phyloP scores from a whole-genome alignment of 129 eudicot species.

The Artemisia annua region DNA sequence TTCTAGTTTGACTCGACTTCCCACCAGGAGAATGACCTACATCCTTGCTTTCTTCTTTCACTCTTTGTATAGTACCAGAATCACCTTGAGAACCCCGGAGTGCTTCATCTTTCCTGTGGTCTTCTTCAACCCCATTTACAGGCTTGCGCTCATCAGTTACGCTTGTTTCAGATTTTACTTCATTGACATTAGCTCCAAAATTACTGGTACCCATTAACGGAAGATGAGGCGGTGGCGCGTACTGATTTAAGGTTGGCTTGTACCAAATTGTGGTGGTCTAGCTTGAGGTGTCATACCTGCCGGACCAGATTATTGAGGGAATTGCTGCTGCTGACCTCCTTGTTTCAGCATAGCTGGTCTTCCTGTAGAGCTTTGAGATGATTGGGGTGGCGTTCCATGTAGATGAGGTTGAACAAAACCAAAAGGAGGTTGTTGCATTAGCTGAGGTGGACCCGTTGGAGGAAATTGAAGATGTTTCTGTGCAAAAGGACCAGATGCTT shows the following conservation, averaged over 20 bases:
- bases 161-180: constrained; percentile 43
- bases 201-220: constrained; percentile 33
- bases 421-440: too few species aligned
- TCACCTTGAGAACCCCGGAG: constrained; percentile 19
- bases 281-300: constrained; percentile 39
- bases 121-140: constrained; percentile 26
- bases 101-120: constrained; percentile 26
- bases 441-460: too few species aligned
- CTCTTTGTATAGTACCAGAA: too few species aligned
- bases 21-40: too few species aligned
- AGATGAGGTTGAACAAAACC: too few species aligned
- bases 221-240: constrained; percentile 33
- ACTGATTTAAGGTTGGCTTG: constrained; percentile 44
- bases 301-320: constrained; percentile 40
- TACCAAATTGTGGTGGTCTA: constrained; percentile 43
- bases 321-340: constrained; percentile 23
- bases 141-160: constrained; percentile 30
- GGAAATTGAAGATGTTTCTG: too few species aligned
- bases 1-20: too few species aligned
- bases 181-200: constrained; percentile 29
- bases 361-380: too few species aligned
- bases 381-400: too few species aligned
- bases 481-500: too few species aligned
- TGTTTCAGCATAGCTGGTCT: too few species aligned
- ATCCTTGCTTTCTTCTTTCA: too few species aligned